Evolutionary conservation across 2,329 filamentous ascomycete genomes (phyloP), one percentile per base, ranked within the genome.

Genomic region (Claviceps citrina): DNA sequence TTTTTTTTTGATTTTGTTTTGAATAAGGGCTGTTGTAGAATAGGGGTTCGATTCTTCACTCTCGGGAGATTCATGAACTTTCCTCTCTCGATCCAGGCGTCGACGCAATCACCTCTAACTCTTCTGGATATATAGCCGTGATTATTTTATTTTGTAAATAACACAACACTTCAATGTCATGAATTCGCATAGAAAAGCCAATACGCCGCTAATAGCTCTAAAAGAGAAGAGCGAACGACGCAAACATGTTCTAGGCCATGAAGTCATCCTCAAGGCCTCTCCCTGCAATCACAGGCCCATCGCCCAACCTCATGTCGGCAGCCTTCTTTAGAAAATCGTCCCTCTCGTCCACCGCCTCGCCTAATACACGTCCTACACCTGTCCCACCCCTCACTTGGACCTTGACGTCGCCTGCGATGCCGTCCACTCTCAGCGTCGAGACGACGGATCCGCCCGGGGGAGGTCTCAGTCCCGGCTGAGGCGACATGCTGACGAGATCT

Each of bases 401-500:
- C 47, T 69, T 68, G 19, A 76, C 66, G 45, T 76, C 71, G 13
- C 70, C 71, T 12, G 65, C 60, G 8, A 75, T 65, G 35, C 71
- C 72, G 42, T 76, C 71, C 18, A 76, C 63, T 25, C 67, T 60
- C 1, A 76, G 59, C 25, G 61, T 67, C 31, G 63, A 64, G 16
- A 62, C 57, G 1, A 56, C 57, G 6, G 55, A 54, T 7, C 56
- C 56, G 3, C 55, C 56, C 0, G 57, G 53, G 0, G 54, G 51
- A n/a, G 55, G 58, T 24, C 54, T 54, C 31, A 61, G 48, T 30
- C 60, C 61, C 4, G 62, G 62, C 34, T 54, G 55, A 9, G 65
- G 63, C 3, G 59, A 58, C 44, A 64, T 53, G 47, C 59, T 62
- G 30, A 74, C 68, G 6, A 84, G 68, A 38, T 78, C 73, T 40